Conservation (phyloP, 129 eudicot genomes). For the Artemisia annua region DNA sequence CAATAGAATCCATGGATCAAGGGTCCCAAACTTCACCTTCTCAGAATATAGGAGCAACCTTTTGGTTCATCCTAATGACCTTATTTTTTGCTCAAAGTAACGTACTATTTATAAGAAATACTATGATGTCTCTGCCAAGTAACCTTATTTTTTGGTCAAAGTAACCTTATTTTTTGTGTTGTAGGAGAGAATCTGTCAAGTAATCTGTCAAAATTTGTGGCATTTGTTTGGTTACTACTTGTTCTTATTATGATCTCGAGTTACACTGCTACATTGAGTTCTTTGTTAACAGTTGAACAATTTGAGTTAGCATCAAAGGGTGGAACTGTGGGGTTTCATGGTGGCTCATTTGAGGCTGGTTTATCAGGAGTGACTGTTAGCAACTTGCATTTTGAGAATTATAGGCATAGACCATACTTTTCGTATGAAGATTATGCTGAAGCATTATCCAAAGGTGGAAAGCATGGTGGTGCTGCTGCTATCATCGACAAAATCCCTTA, state of each 20-base stretch:
- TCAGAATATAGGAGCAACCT: constrained; percentile 34
- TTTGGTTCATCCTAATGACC: constrained; percentile 45
- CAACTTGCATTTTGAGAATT: constrained; percentile 32
- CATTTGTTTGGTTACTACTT: constrained; percentile 37
- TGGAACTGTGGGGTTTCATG: constrained; percentile 32
- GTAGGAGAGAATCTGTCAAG: constrained; percentile 32
- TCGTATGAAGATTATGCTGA: constrained; percentile 26
- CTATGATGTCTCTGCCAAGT: background rate
- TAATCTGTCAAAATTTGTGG: constrained; percentile 36
- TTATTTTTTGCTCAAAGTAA: constrained; percentile 46
- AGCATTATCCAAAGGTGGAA: constrained; percentile 40
- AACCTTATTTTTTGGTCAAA: no score
- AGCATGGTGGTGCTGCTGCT: constrained; percentile 45
- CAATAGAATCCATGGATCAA: constrained; percentile 38
- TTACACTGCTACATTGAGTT: constrained; percentile 54
- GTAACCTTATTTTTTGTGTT: no score
- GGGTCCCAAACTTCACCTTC: constrained; percentile 10
- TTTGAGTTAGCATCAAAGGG: constrained; percentile 34
- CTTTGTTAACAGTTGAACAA: constrained; percentile 42
- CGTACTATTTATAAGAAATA: no score
- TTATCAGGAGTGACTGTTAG: constrained; percentile 12
- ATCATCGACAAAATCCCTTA: constrained; percentile 48
- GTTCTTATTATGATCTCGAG: constrained; percentile 43
- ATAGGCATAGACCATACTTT: constrained; percentile 12
- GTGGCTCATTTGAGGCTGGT: constrained; percentile 29